These are phyloP conservation scores for Cryptomeria japonica DNA, from an alignment of 75 land plant genomes.

Conservation along the genomic window DNA sequence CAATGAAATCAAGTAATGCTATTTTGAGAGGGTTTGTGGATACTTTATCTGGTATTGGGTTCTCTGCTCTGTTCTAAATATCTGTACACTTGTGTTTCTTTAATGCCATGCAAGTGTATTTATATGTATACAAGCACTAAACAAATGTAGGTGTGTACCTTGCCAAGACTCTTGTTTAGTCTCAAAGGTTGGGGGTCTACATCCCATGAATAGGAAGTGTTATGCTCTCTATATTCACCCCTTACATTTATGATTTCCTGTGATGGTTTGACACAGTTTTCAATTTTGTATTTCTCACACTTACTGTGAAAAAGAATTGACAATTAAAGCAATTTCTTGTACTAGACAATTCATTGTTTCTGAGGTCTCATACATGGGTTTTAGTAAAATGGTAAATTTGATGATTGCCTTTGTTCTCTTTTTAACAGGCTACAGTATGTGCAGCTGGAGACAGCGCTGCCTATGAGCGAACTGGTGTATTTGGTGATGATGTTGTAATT, in stretches of 20 bases:
- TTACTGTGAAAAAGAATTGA: not conserved
- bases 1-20: too few species aligned
- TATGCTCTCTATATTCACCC: not conserved
- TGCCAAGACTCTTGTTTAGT: not conserved
- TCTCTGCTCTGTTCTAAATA: not conserved
- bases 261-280: not conserved
- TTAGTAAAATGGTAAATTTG: not conserved
- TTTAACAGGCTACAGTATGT: constrained; percentile 69
- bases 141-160: not conserved
- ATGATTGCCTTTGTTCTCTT: constrained; percentile 10
- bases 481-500: constrained; percentile 91
- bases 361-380: not conserved
- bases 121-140: not conserved
- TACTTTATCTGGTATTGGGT: not conserved
- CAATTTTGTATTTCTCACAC: not conserved
- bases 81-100: not conserved
- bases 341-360: not conserved
- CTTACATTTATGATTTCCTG: not conserved
- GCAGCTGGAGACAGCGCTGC: constrained; percentile 87
- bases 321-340: not conserved
- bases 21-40: not conserved
- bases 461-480: constrained; percentile 60
- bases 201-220: not conserved
- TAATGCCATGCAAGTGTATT: not conserved
- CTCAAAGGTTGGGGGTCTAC: not conserved